These are phyloP conservation scores for Neurospora sp. DNA, from an alignment of 495 filamentous ascomycete genomes.

Conservation along the genomic window DNA sequence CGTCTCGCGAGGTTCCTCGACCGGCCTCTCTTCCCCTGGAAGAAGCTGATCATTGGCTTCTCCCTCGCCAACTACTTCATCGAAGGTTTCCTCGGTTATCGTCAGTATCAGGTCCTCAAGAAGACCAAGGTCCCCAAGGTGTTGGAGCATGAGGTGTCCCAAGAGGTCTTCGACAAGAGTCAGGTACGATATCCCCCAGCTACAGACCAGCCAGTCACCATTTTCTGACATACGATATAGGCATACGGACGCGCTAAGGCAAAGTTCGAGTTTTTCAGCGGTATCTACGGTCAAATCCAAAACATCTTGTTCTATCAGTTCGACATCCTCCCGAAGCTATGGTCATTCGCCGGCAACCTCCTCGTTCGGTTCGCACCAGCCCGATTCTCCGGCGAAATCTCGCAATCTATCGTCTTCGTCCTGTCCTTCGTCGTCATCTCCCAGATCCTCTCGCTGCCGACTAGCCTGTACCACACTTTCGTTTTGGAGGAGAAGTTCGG, in stretches of 20 bases:
- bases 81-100: constrained; percentile 72
- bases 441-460: constrained; percentile 66
- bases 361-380: constrained; percentile 63
- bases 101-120: constrained; percentile 79
- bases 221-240: constrained; percentile 26
- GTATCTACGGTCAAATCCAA: constrained; percentile 75
- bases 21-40: constrained; percentile 92
- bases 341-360: constrained; percentile 67
- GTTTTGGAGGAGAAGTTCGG: constrained; percentile 94
- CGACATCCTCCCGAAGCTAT: constrained; percentile 83
- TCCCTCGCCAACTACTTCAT: constrained; percentile 79
- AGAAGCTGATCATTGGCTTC: constrained; percentile 88
- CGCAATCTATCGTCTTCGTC: constrained; percentile 86
- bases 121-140: constrained; percentile 73
- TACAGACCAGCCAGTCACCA: constrained; percentile 28
- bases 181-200: constrained; percentile 32
- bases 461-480: constrained; percentile 85
- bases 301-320: constrained; percentile 81
- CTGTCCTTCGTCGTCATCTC: constrained; percentile 76
- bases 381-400: constrained; percentile 81
- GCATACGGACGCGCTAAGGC: constrained; percentile 93
- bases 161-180: constrained; percentile 88
- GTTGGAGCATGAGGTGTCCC: constrained; percentile 72
- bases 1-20: constrained; percentile 81
- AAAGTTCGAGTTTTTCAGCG: constrained; percentile 69